Percentiles rank a stretch among this genome's conserved stretches.
Conservation (phyloP, 148 eudicot species). For the Vaccinium darrowii region DNA sequence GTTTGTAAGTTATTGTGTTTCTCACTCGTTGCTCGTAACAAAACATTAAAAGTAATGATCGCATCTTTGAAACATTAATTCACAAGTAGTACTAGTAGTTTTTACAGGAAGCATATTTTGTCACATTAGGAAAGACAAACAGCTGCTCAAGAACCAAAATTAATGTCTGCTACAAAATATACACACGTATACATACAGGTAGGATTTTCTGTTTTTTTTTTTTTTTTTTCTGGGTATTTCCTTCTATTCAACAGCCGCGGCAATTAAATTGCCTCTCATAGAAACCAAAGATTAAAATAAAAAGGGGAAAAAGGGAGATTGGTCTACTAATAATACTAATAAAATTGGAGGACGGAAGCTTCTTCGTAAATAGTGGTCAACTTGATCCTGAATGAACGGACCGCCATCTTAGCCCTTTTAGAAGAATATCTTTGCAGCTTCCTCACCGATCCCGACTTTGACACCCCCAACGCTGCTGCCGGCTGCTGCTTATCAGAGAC, state of each 20-base stretch:
- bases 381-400: slow-evolving; percentile 37
- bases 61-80: not conserved
- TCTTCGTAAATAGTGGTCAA: slow-evolving; percentile 37
- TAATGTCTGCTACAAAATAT: not conserved
- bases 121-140: not conserved
- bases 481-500: not conserved
- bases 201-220: not conserved
- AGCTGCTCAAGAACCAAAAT: not conserved
- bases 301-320: not conserved
- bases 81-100: not conserved
- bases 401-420: slow-evolving; percentile 31
- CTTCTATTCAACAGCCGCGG: not conserved
- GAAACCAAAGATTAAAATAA: not conserved
- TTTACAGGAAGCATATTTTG: not conserved
- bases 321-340: not conserved
- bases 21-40: not conserved
- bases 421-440: slow-evolving; percentile 39
- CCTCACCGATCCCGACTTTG: slow-evolving; percentile 33
- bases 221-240: not conserved
- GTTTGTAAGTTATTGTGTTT: no score
- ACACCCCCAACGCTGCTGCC: slow-evolving; percentile 6
- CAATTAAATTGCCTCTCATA: not conserved
- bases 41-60: not conserved
- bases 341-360: slow-evolving; percentile 28
- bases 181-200: not conserved